Conservation (phyloP, 441 rosid genomes). For the Eutrema salsugineum region DNA sequence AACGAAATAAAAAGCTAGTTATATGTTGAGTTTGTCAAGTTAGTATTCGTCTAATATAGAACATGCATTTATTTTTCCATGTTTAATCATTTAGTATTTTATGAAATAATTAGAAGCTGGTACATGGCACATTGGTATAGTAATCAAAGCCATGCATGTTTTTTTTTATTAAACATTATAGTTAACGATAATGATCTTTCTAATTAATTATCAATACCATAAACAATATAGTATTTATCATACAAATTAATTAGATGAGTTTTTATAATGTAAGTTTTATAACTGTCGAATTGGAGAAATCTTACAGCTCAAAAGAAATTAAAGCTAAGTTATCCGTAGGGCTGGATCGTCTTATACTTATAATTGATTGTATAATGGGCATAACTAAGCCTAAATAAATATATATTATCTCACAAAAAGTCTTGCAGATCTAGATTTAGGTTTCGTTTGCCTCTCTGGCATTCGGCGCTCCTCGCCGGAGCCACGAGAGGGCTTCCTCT, state of each 20-base stretch:
- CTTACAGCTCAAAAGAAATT: background rate
- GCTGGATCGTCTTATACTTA: background rate
- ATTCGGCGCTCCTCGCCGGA: too few species aligned
- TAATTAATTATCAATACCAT: background rate
- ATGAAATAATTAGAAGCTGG: slow-evolving; percentile 11
- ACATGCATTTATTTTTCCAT: background rate
- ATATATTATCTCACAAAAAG: too few species aligned
- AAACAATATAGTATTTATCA: background rate
- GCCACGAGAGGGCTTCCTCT: too few species aligned
- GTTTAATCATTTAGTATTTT: background rate
- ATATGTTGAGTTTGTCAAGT: slow-evolving; percentile 20
- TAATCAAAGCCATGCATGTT: slow-evolving; percentile 17
- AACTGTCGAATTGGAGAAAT: background rate
- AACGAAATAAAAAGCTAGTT: background rate
- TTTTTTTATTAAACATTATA: background rate
- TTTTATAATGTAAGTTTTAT: too few species aligned
- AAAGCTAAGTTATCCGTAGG: background rate
- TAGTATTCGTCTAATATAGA: slow-evolving; percentile 7
- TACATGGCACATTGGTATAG: background rate
- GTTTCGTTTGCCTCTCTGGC: too few species aligned
- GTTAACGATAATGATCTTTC: background rate
- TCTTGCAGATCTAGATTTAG: too few species aligned
- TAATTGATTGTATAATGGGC: background rate
- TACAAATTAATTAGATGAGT: background rate
- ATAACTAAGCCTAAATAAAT: too few species aligned